Base-by-base conservation (phyloP, 441 rosid species). In the Rhodomyrtus psidioides region DNA sequence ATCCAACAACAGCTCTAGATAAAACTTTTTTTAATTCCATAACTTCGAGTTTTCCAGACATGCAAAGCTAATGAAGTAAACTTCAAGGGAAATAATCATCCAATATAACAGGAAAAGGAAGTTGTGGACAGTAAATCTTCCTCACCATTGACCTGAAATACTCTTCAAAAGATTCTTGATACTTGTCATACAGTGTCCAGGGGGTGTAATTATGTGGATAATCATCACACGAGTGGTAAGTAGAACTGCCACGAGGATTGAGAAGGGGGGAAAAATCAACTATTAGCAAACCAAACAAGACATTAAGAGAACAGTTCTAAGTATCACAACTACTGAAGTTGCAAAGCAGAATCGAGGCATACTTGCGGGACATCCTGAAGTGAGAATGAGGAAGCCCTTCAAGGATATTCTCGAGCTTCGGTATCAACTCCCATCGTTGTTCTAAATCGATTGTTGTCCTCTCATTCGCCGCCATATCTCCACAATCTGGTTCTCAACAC, bases 381-480 rank as follows among this genome's bases (percentile, higher is more conserved):
- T 55, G 87, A 23, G 86, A 84, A 74, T 88, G 90, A 17, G 89
- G 90, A 82, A 75, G 26, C 39, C 91, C 91, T 87, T 89, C 89
- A 53, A 91, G 82, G 81, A 90, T 85, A 88, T 85, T 88, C 86
- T 84, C 89, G 6, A 87, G 86, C 89, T 90, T 91, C 83, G 23
- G 12, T 23, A 91, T 65, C 62, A 90, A 75, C 79, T 84, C 60
- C 85, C 87, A 49, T 65, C 89, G 85, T 58, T 90, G 88, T 12
- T 88, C 88, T 14, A 82, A 70, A 42, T 84, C 57, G 53, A 84
- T 70, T 23, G 49, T 53, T 53, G 28, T 54, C 55, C 55, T 84
- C 59, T 54, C 51, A 24, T 62, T 84, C 86, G 12, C 76, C 26
- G 39, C 46, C 76, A 65, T 65, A 65, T 9, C 76, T 65, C 26